Evolutionary conservation across 2,329 filamentous ascomycete genomes (phyloP), one percentile per base, ranked within the genome.

Genomic region (Fusarium longipes): DNA sequence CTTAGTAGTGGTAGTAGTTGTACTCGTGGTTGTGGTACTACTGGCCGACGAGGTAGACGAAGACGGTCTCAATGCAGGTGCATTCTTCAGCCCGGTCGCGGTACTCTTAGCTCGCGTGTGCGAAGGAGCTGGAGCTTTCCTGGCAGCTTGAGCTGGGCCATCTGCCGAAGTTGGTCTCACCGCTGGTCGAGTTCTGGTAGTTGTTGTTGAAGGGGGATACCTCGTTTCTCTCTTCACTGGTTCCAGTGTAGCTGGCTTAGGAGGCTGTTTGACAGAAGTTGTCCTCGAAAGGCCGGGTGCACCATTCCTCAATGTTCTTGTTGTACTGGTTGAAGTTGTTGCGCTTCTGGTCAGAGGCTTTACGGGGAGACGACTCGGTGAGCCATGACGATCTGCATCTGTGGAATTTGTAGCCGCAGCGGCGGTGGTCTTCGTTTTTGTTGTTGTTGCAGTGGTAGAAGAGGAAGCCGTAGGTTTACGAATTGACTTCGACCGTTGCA

Each of bases 361-460:
- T 67, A 82, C 73, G 36, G 84, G 84, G 30, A 86, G 76, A 36
- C 84, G 80, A 70, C 81, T 86, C 3, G 84, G 83, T 11, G 84
- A 86, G 18, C 67, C 27, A 27, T 40, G 22, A 15, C 27, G 27
- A 27, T 40, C 45, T 49, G 32, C 72, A 32, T 71, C 70, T 17
- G 67, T 30, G 29, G 61, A 29, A 57, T 49, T 42, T 42, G 52
- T 24, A 36, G 65, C n/a, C n/a, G n/a, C 24, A 43, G 56, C 61
- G 39, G 63, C 17, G n/a, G 22, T n/a, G 18, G 22, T 25, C 15
- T n/a, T 49, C 38, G 45, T 36, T 49, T 30, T 22, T 18, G 17
- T 42, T 27, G 24, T 51, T 20, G 65, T 58, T 17, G 42, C 22
- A 44, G 70, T 42, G 7, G 71, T 61, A 17, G 70, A 59, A 18